These are phyloP conservation scores for Escallonia rubra DNA, from an alignment of 129 eudicot genomes.

Conservation along the genomic window DNA sequence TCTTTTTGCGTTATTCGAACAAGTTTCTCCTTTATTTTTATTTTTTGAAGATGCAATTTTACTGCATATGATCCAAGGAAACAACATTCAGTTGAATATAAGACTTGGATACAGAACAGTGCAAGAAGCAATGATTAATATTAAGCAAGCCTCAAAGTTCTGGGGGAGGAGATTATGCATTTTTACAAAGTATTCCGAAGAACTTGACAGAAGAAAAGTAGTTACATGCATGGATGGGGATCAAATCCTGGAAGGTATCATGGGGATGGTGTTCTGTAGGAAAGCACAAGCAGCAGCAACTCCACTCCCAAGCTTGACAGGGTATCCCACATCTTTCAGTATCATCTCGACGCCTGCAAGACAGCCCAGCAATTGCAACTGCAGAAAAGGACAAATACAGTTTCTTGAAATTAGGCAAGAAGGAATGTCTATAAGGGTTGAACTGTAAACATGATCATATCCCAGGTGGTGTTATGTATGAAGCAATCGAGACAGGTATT, in stretches of 20 bases:
- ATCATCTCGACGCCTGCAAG: constrained; percentile 99
- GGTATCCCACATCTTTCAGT: constrained; percentile 94
- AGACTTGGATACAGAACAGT: neutral
- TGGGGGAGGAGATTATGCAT: neutral
- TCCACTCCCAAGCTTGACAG: constrained; percentile 91
- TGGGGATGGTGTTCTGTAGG: constrained; percentile 77
- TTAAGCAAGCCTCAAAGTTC: neutral
- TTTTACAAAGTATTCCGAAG: neutral
- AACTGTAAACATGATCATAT: neutral
- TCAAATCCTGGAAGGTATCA: constrained; percentile 94
- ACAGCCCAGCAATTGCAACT: constrained; percentile 96
- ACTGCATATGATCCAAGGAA: no score
- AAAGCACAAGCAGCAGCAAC: constrained; percentile 87
- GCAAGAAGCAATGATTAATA: neutral
- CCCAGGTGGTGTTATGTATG: neutral
- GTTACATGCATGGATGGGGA: constrained; percentile 19
- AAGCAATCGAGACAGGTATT: no score
- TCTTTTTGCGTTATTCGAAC: no score
- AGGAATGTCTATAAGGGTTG: neutral
- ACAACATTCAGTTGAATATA: neutral
- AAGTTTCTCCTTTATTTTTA: no score
- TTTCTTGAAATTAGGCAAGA: neutral
- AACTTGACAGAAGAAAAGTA: neutral
- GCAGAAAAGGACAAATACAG: constrained; percentile 4
- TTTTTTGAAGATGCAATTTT: no score